A percentile compares a stretch with the other conserved stretches of the same genome.
Conservation (phyloP, 148 eudicot species). For the Fagopyrum esculentum region DNA sequence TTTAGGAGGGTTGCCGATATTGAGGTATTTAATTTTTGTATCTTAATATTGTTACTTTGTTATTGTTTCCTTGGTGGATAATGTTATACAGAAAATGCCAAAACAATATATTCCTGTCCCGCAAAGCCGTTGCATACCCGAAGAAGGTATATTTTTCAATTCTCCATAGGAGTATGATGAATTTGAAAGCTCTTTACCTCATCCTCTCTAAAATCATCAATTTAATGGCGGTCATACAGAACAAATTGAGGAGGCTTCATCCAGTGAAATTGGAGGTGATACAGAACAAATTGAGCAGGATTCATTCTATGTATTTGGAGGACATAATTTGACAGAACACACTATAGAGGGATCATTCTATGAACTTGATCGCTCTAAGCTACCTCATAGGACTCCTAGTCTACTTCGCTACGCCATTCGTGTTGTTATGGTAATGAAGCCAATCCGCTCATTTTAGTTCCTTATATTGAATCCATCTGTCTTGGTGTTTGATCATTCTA, state of each 20-base stretch:
- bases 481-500: neutral
- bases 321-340: conserved; percentile 8
- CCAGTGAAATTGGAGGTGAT: neutral
- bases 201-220: neutral
- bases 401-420: neutral
- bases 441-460: neutral
- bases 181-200: neutral
- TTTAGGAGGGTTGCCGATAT: neutral
- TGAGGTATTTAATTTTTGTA: neutral
- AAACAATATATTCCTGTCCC: neutral
- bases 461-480: neutral
- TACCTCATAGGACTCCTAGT: conserved; percentile 10
- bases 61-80: neutral
- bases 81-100: neutral
- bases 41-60: neutral
- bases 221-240: neutral
- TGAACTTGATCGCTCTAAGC: conserved; percentile 14
- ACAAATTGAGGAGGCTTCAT: too few relatives aligned
- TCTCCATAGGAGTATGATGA: neutral
- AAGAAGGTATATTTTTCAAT: neutral
- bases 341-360: conserved; percentile 1
- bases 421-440: conserved; percentile 11
- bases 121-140: neutral
- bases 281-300: too few relatives aligned
- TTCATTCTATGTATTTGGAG: neutral